Evolutionary conservation across 225 moss, liverwort and hornwort genomes (phyloP), one percentile per base, ranked within the genome.

Genomic region (Anthoceros angustus): DNA sequence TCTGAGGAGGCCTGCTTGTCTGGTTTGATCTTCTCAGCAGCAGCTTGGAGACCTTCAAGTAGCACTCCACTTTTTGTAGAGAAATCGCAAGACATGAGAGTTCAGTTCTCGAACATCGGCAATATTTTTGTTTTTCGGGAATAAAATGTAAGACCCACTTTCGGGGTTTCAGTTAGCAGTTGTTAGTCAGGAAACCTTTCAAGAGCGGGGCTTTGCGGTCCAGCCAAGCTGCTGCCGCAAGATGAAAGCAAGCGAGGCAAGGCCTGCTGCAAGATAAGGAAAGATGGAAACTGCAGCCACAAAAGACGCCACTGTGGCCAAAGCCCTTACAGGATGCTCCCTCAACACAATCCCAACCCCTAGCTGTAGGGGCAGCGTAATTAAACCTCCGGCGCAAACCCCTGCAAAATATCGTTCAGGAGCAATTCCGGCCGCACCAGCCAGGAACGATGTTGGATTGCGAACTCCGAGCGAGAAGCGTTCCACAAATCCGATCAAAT

Each of bases 401-500:
- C 94, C 91, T 46, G 76, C 82, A 18, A 95, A 95, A 69, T 60
- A 95, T 21, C 74, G 81, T 9, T 65, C 45, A 18, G 94, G 86
- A 25, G 88, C 69, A 62, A 85, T 78, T 23, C 91, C 94, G 70
- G 85, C 82, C 72, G 82, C 81, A 71, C 94, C 94, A 42, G 94
- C 94, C 11, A 95, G 83, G 70, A 95, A 88, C 42, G 94, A 76
- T 43, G 94, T 95, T 66, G 94, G 91, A 79, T 95, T 95, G 62
- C 94, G 90, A 18, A 82, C 24, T 41, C 94, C 94, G 50, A 95
- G 50, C 10, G 94, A 95, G 67, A 91, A 88, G 38, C 94, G 84
- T 73, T 95, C 94, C 75, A 86, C 94, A 68, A 95, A 83, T 72
- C 94, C 94, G 74, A 86, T 91, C 41, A 95, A 77, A 71, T 95